Evolutionary conservation across 192 early-diverging fungal species (phyloP).

Genomic region (Rhizoclosmatium sp.): DNA sequence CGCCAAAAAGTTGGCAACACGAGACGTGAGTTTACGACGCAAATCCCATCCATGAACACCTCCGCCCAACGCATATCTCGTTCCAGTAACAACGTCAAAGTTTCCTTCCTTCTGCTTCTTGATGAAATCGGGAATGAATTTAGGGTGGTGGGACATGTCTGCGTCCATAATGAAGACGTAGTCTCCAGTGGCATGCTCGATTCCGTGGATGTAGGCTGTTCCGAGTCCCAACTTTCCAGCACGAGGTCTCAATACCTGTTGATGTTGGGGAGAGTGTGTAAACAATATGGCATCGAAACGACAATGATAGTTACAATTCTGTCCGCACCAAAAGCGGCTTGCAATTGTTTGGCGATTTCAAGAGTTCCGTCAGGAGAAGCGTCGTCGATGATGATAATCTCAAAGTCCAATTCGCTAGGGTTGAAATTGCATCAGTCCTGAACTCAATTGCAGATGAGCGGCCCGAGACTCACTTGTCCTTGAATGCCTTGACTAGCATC

Average conservation of each 20-base stretch:
- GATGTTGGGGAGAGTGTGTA: background rate
- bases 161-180: constrained; percentile 99
- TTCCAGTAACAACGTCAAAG: constrained; percentile 94
- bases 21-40: constrained; percentile 93
- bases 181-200: constrained; percentile 92
- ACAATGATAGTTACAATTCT: constrained; percentile 71
- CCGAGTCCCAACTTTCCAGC: constrained; percentile 96
- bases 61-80: constrained; percentile 85
- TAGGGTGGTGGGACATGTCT: constrained; percentile 99
- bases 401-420: constrained; percentile 83
- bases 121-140: constrained; percentile 96
- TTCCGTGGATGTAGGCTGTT: constrained; percentile 95
- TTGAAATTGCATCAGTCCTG: constrained; percentile 2
- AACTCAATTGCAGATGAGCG: background rate
- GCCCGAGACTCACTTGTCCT: constrained; percentile 55
- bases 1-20: constrained; percentile 97
- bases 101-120: constrained; percentile 82
- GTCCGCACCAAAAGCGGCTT: constrained; percentile 84
- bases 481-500: constrained; percentile 88
- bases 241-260: constrained; percentile 85
- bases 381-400: constrained; percentile 98
- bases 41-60: constrained; percentile 99
- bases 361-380: constrained; percentile 94
- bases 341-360: constrained; percentile 90
- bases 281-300: background rate